Conservation (phyloP, 371 early-diverging fungal genomes). For the Coemansia sp. region DNA sequence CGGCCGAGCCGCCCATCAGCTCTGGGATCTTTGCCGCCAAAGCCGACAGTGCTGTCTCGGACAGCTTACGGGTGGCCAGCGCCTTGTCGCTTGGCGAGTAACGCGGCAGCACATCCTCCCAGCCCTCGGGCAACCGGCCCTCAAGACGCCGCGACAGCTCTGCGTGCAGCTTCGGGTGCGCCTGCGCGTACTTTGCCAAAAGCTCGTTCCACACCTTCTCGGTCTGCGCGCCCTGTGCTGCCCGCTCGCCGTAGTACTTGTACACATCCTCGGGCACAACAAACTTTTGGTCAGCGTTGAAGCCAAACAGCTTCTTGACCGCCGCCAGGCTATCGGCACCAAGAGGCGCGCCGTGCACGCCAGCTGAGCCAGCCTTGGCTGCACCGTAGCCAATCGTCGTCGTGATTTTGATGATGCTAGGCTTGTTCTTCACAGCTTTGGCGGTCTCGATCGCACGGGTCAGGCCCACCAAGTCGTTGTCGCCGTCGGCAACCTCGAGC, state of each 20-base stretch:
- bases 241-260: conserved; percentile 64
- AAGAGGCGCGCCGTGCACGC: conserved; percentile 90
- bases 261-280: conserved; percentile 70
- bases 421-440: conserved; percentile 81
- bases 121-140: conserved; percentile 74
- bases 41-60: conserved; percentile 80
- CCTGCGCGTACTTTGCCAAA: conserved; percentile 63
- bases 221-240: conserved; percentile 60
- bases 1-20: conserved; percentile 98
- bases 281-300: conserved; percentile 76
- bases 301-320: conserved; percentile 84
- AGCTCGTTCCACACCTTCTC: conserved; percentile 77
- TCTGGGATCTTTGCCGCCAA: conserved; percentile 79
- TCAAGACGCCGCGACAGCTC: conserved; percentile 79
- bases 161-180: conserved; percentile 68
- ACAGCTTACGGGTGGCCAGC: conserved; percentile 91
- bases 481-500: conserved; percentile 77
- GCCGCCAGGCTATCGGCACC: conserved; percentile 86
- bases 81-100: conserved; percentile 78
- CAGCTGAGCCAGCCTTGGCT: conserved; percentile 81
- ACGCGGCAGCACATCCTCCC: conserved; percentile 71
- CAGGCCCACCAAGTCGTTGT: conserved; percentile 74
- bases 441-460: conserved; percentile 76
- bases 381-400: conserved; percentile 89
- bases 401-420: conserved; percentile 82